Conservation (phyloP, 176 grass and related monocot species). For the Oryza coarctata region DNA sequence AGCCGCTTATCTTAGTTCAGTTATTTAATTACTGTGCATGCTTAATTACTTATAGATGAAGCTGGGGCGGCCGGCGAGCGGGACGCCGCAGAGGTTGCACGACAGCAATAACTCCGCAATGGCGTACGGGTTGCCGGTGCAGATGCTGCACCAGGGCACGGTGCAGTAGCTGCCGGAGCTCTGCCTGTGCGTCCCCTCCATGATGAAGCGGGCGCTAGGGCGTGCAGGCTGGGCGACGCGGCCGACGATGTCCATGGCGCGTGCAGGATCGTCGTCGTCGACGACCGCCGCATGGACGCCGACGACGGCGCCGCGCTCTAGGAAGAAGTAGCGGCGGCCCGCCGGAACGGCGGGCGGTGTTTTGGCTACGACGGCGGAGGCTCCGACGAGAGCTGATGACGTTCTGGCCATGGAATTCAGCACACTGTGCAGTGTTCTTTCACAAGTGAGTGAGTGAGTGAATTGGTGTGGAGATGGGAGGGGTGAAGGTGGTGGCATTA, state of each 20-base stretch:
- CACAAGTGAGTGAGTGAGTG: not conserved
- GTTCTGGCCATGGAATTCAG: not conserved
- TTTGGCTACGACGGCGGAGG: not conserved
- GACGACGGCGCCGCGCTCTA: not conserved
- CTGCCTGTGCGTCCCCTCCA: conserved; percentile 14
- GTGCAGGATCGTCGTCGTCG: too few species aligned
- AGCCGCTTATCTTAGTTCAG: too few species aligned
- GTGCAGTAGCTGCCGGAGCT: not conserved
- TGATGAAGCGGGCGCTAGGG: not conserved
- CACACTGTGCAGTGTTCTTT: not conserved
- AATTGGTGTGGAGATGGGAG: not conserved
- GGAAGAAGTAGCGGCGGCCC: not conserved
- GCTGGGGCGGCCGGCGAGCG: conserved; percentile 24
- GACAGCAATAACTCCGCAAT: conserved; percentile 27
- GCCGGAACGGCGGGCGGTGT: not conserved
- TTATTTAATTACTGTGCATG: too few species aligned
- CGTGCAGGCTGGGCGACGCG: conserved; percentile 2
- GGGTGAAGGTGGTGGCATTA: not conserved
- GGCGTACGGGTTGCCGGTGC: not conserved
- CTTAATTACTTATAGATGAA: conserved; percentile 64
- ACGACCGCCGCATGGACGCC: conserved; percentile 45
- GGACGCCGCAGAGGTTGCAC: conserved; percentile 42
- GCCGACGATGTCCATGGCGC: not conserved
- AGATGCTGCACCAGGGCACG: not conserved
- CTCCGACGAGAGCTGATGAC: not conserved